A percentile compares a stretch with the other conserved stretches of the same genome.
Conservation (phyloP, 148 eudicot species). For the Euryodendron excelsum region DNA sequence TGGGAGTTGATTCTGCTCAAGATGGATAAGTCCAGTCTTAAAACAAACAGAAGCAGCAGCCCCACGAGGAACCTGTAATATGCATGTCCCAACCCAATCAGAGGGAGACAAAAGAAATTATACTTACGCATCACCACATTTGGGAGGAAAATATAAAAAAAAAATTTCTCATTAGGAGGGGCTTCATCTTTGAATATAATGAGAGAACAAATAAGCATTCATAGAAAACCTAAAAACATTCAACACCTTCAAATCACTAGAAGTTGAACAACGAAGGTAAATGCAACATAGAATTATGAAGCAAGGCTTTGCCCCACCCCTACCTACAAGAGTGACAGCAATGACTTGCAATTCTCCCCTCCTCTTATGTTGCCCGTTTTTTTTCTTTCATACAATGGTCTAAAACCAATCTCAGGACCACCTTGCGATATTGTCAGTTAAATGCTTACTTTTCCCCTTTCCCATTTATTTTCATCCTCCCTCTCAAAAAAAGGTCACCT, state of each 20-base stretch:
- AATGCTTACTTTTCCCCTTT: neutral
- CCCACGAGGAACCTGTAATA: slow-evolving; percentile 89
- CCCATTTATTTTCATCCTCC: neutral
- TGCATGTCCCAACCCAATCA: neutral
- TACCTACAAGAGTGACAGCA: neutral
- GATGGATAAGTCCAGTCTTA: slow-evolving; percentile 87
- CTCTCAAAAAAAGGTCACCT: no score
- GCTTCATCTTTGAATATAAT: neutral
- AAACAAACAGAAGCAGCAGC: slow-evolving; percentile 93
- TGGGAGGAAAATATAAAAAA: neutral
- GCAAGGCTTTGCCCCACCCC: neutral
- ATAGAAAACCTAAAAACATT: neutral
- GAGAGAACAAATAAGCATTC: neutral
- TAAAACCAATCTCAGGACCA: neutral
- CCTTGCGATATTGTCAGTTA: neutral
- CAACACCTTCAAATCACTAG: neutral
- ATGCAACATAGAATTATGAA: neutral
- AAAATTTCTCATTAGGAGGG: neutral
- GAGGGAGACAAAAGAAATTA: slow-evolving; percentile 1
- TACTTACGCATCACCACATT: neutral
- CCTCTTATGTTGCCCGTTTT: neutral
- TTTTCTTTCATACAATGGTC: neutral
- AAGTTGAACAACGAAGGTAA: neutral
- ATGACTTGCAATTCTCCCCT: neutral
- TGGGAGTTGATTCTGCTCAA: slow-evolving; percentile 94